Evolutionary conservation across 208 protist genomes (phyloP), one percentile per base, ranked within the genome.

Genomic region (Angomonas ambiguus): DNA sequence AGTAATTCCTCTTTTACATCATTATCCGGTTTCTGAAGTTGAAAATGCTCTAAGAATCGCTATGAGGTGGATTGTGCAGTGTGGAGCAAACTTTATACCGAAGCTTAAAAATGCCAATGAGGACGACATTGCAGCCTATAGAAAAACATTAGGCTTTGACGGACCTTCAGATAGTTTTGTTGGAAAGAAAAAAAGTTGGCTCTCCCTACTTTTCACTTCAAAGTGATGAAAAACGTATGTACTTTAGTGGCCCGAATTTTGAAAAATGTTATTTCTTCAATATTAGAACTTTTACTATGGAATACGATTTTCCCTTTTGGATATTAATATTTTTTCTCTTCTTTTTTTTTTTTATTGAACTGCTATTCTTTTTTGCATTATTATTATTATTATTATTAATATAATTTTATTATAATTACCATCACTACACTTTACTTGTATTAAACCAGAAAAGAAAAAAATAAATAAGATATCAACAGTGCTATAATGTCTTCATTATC

Each of bases 1-100:
- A 20, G 71, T 84, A 24, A 70, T 94, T n/a, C 78, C 76, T 30
- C 67, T 88, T 10, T 71, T 94, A 24, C 79, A 89, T n/a, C 70
- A 77, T 10, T 87, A 87, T 49, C 83, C 77, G 0, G n/a, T 71
- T 5, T 71, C 69, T 35, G 74, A 85, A 55, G 76, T 88, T 33
- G 73, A 83, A 49, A 63, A 77, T 0, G 85, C 89, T 82, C 69
- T 92, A 25, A 61, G 76, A 0, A 65, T 83, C 30, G 82, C 81
- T 3, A 58, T 74, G 31, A 56, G 63, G 4, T 86, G 80, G 86
- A 85, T 92, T 56, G 49, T 69, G 1, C 62, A 60, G 53, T 90
- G 74, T 55, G 79, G 76, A 24, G 74, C 88, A 42, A 62, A 57
- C 1, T 57, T 86, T 31, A 66, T 85, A 16, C 32, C 41, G 1